Evolutionary conservation across 2,329 filamentous ascomycete genomes (phyloP), one percentile per base, ranked within the genome.

Genomic region (Fusarium sp.): DNA sequence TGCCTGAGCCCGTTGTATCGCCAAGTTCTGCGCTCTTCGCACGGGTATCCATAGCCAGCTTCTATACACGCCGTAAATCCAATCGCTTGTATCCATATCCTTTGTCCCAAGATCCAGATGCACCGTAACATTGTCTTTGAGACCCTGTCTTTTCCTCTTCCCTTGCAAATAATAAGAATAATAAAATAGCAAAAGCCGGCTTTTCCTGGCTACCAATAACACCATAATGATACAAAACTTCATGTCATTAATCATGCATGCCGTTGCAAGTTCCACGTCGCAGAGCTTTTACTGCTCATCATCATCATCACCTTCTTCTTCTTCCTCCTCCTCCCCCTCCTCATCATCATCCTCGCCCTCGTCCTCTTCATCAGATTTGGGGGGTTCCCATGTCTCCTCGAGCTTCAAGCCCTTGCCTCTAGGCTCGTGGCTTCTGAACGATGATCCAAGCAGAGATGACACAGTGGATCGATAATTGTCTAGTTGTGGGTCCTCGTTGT

Each of bases 301-400:
- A 2, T 80, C 75, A 5, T 82, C 81, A 2, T 80, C 75, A 6
- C 81, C 81, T 0, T 77, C 78, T 1, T 82, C 81, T 2, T 80
- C 75, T 6, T 82, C 82, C 0, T 84, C 80, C 0, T 85, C 81
- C 2, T 80, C 75, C 6, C 81, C 81, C 0, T 77, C 78, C 1
- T 82, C 81, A 2, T 80, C 75, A 6, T 82, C 82, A 0, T 84
- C 80, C 0, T 85, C 83, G 1, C 82, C 82, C 1, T 84, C 84
- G 0, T 83, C 83, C 17, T 87, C 88, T 4, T 87, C 87, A 20
- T 90, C 88, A 7, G 86, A 84, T 43, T 87, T 86, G 11, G 89
- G 90, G 18, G 85, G 91, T 76, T 88, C 90, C 91, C 85, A 95
- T 0, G 91, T 91, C 76, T 94, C 91, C 77, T 95, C 92, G 5